Evolutionary conservation across 768 basidiomycete species (phyloP), one percentile per base, ranked within the genome.

Genomic region (Hericium rajendrae): DNA sequence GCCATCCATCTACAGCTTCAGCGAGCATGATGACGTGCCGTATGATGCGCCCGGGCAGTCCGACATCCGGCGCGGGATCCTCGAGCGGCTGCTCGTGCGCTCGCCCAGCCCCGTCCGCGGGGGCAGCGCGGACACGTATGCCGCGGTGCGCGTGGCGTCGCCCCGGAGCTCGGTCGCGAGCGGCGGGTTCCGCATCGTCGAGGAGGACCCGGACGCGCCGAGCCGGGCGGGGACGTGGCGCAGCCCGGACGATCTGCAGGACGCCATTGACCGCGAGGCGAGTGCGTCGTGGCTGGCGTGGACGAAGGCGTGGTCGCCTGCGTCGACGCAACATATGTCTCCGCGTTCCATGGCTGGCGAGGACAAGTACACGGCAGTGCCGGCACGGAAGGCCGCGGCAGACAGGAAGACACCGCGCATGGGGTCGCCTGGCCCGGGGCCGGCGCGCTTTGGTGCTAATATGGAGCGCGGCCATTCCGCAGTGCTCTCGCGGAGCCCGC

Each of bases 401-500:
- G 66, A 68, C 43, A 71, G 66, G 59, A 56, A 69, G 63, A 62
- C 51, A n/a, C 72, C 69, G 53, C 71, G 63, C 11, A 57, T 48
- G 9, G 22, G 15, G 13, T 48, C 61, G 28, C 32, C 56, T 5
- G 22, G 28, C 18, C 38, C 55, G 54, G 51, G 57, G 3, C 38
- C 58, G 54, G 54, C 58, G 3, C 54, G 54, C 57, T 4, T 18
- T 3, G 5, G 26, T 26, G 60, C 58, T 38, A 65, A 59, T 16
- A 59, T 58, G 50, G 54, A 65, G 22, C 67, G 70, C 38, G 52
- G 61, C 24, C 73, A 75, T 50, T 69, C 70, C 10, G 72, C 71
- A 3, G 62, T 78, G 20, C 72, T 86, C 3, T 81, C 82, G 0
- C 71, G 71, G 24, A 83, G 82, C 59, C 85, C 85, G 0, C 74